Evolutionary conservation across 2,329 filamentous ascomycete species (phyloP).

Genomic region (Pseudopithomyces maydicus): DNA sequence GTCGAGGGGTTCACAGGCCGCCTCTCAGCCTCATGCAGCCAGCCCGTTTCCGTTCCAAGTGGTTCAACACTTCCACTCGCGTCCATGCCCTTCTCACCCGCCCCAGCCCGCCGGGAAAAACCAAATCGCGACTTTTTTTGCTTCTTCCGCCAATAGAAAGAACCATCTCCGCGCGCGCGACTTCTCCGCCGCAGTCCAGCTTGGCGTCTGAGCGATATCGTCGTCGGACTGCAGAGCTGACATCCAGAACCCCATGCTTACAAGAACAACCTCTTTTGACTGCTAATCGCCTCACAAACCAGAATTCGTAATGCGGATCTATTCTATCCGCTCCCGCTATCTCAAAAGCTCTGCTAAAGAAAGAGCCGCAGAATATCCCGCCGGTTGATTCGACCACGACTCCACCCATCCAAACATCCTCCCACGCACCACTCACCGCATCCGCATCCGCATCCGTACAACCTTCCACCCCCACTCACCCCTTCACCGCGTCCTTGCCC

Average conservation of each 20-base stretch:
- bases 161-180: neutral
- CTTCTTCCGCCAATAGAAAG: constrained; percentile 2
- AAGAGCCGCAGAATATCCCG: neutral
- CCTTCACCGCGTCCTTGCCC: constrained; percentile 44
- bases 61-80: constrained; percentile 1
- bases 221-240: no score
- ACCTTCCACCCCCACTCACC: neutral
- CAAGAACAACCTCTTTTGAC: no score
- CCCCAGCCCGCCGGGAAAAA: neutral
- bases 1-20: constrained; percentile 1
- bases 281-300: no score
- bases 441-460: neutral
- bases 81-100: neutral
- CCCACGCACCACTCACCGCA: neutral
- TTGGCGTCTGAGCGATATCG: neutral
- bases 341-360: no score
- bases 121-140: neutral
- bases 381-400: neutral
- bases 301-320: no score
- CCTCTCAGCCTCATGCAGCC: constrained; percentile 6
- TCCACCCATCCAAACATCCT: neutral
- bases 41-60: neutral
- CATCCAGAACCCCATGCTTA: neutral
- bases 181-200: neutral
- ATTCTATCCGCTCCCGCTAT: no score